Base-by-base conservation (phyloP, 2,329 filamentous ascomycete species). In the Fusarium sulawesiense region DNA sequence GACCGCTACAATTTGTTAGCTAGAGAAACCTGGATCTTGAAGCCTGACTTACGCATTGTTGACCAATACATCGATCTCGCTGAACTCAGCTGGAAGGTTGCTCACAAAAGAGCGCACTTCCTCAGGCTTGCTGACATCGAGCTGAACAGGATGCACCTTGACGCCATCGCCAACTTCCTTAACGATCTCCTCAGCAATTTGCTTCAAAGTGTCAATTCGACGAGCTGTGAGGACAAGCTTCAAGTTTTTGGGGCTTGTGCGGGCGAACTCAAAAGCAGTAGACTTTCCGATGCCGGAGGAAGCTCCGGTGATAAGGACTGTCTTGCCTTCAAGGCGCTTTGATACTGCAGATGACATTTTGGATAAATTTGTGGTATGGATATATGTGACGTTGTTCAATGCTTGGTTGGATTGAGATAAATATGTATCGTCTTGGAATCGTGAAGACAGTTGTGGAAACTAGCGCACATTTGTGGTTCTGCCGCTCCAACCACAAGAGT, bases 251-350 rank as follows among this genome's bases (percentile, higher is more conserved):
- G 93, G 93, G 20, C 91, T 88, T 4, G 94, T 94, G 60, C 93
- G 89, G 14, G 96, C 95, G 78, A 98, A 99, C 80, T 98, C 96
- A 72, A 96, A 84, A 10, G 95, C 96, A 9, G 88, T 91, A 70
- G 87, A 88, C 59, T 87, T 88, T 14, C 96, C 96, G 79, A 99
- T 98, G 60, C 96, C 96, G 7, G 93, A 96, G 2, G 92, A 96
- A 21, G 95, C 96, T 60, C 96, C 96, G 4, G 96, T 98, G 64
- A 99, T 88, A 56, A 98, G 82, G 58, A 98, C 85, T 3, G 94
- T 98, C 84, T 98, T 98, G 87, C 94, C 94, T 76, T 91, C 88
- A 56, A 98, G 92, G 83, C 95, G 93, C 80, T 93, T 91, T 68
- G 87, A 86, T 81, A 92, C 89, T 77, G 91, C 89, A 21, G 86